Percentiles rank a stretch among this genome's conserved stretches.
These are phyloP conservation scores for Recurvomyces mirabilis DNA, from an alignment of 495 filamentous ascomycete species.

Conservation along the genomic window DNA sequence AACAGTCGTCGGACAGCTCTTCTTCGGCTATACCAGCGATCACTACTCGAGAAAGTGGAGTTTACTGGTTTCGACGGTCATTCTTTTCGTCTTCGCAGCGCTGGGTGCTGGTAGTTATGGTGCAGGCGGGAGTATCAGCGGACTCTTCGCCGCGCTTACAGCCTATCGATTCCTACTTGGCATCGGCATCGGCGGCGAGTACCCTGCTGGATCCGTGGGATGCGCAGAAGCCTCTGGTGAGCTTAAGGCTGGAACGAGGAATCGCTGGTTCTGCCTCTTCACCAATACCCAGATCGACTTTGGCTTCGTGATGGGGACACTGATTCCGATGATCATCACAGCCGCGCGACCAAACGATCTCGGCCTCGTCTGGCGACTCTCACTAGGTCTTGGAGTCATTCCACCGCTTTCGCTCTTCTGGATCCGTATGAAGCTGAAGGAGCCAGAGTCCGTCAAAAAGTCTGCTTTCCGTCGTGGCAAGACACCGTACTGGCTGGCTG, in stretches of 20 bases:
- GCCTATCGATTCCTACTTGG: conserved; percentile 77
- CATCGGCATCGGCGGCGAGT: conserved; percentile 59
- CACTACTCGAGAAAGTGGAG: conserved; percentile 75
- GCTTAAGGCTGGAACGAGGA: conserved; percentile 64
- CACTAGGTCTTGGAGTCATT: conserved; percentile 66
- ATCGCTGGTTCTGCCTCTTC: conserved; percentile 87
- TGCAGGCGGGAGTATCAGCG: conserved; percentile 45
- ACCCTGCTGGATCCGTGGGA: conserved; percentile 78
- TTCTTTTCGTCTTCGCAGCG: conserved; percentile 77
- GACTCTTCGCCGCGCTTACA: conserved; percentile 70
- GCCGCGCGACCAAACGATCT: conserved; percentile 48
- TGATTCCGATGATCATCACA: conserved; percentile 58
- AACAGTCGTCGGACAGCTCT: conserved; percentile 72
- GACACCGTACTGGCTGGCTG: conserved; percentile 47
- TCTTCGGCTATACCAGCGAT: conserved; percentile 75
- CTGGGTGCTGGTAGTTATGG: conserved; percentile 68
- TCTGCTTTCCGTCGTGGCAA: conserved; percentile 41
- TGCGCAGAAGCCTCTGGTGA: conserved; percentile 77
- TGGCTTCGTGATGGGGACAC: conserved; percentile 63
- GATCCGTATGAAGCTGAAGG: conserved; percentile 62
- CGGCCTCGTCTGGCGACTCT: conserved; percentile 63
- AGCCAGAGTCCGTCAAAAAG: conserved; percentile 70
- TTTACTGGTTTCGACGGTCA: conserved; percentile 65
- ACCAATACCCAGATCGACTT: conserved; percentile 83
- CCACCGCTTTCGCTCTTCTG: conserved; percentile 66